Conservation (phyloP, 257 asterid genomes). For the Solanum commersonii region DNA sequence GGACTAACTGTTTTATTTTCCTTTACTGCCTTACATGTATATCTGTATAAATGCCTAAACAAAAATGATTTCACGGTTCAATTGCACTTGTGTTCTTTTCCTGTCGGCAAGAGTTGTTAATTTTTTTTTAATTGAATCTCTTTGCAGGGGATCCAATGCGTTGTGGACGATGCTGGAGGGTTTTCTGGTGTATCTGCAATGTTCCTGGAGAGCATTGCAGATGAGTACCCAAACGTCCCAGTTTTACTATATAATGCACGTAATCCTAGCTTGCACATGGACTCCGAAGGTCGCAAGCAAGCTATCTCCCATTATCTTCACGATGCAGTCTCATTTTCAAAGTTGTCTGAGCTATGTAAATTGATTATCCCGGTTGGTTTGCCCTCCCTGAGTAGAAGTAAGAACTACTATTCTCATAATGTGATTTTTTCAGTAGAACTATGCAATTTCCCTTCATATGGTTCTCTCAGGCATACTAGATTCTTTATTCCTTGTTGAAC, state of each 20-base stretch:
- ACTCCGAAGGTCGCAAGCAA: slow-evolving; percentile 39
- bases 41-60: not conserved
- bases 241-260: slow-evolving; percentile 65
- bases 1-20: not conserved
- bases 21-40: not conserved
- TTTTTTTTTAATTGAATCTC: not conserved
- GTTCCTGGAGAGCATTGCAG: slow-evolving; percentile 77
- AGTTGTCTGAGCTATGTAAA: slow-evolving; percentile 60
- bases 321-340: slow-evolving; percentile 80
- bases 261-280: slow-evolving; percentile 30
- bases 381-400: slow-evolving; percentile 65
- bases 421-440: not conserved
- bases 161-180: slow-evolving; percentile 80
- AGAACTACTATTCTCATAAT: slow-evolving; percentile 16
- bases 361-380: slow-evolving; percentile 79
- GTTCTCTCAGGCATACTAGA: not conserved
- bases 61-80: not conserved
- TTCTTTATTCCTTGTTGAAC: not conserved
- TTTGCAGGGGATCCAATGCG: slow-evolving; percentile 76
- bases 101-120: not conserved
- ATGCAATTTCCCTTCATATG: not conserved
- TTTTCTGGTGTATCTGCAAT: slow-evolving; percentile 84
- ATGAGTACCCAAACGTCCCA: slow-evolving; percentile 80
- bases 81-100: not conserved
- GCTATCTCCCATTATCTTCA: slow-evolving; percentile 50